Base-by-base conservation (phyloP, 495 filamentous ascomycete species). In the Xylaria palmicola region DNA sequence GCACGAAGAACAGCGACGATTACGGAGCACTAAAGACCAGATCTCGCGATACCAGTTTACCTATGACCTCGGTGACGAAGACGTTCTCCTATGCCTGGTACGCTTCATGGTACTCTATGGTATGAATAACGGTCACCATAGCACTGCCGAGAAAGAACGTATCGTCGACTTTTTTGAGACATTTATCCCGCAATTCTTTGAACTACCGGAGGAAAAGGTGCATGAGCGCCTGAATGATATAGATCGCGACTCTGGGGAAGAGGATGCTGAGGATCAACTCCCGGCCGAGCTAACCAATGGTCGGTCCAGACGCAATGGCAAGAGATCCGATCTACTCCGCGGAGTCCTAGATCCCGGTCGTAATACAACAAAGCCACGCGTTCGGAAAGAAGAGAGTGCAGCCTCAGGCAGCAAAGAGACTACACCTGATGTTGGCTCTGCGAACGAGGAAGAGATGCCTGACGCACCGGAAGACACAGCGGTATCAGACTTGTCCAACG, bases 121-220 rank as follows among this genome's bases (percentile, higher is more conserved):
- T 36, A 88, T 89, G 63, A 80, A 86, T 36, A 86, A 82, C 24
- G 85, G 81, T 4, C 80, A 83, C 66, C 84, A 86, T 58, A 90
- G 87, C 60, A 79, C 80, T 13, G 77, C 83, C 12, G 95, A 98
- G 65, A 86, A 89, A 27, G 80, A 88, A 57, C 86, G 88, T 26
- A 84, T 97, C 36, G 80, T 87, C 63, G 84, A 85, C 17, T 97
- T 98, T 73, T 86, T 97, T 63, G 89, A 91, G 68, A 88, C 88
- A 26, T 97, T 98, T 64, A 85, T 98, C 55, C 87, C 92, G 0
- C 77, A 85, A 1, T 98, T 98, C 80, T 97, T 97, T 64, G 91
- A 89, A 41, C 78, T 98, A 62, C 83, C 93, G 47, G 83, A 84
- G 4, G 86, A 89, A 7, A 83, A 81, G 19, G 90, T 97, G 59